Base-by-base conservation (phyloP, 371 early-diverging fungal species). In the Circinella minor region DNA sequence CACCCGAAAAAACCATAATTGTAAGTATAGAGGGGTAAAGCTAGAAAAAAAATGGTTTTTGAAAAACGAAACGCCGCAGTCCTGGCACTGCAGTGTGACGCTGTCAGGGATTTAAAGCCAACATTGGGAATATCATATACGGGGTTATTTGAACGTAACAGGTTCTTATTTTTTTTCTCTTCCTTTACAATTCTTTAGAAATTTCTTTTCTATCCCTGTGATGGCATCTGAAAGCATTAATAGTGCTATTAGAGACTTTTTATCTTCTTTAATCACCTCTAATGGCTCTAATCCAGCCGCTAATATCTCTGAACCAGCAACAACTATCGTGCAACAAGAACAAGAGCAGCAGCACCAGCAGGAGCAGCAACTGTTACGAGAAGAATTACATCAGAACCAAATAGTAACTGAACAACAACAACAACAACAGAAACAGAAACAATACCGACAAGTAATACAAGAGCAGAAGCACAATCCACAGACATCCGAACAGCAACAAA, bases 261-360 rank as follows among this genome's bases (percentile, higher is more conserved):
- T 51, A 51, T 51, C 51, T 51, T 51, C 51, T 51, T n/a, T 51
- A 7, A 51, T 51, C 51, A 51, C 51, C 6, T n/a, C 51, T 15
- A 51, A n/a, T n/a, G n/a, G 14, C 6, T 15, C 4, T n/a, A 51
- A 51, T n/a, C 17, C 51, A 17, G 51, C 15, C 15, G 51, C 15
- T 27, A 27, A 27, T 15, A 17, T 15, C n/a, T 0, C 51, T 17
- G 51, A 51, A 4, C 1, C 92, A 94, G 73, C 81, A 94, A 36
- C 90, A 92, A 67, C 92, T 92, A 5, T 43, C 3, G 43, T 43
- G 43, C 79, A 34, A 37, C 47, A 72, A 65, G 54, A 39, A 10
- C 47, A 63, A 64, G 65, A 59, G 46, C 46, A 47, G 51, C 49
- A 18, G 38, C 47, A 63, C 57, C 60, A 64, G 48, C 47, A 37